phyloP scores from a whole-genome alignment of 179 eudicot genomes.

The Drosera spatulata region DNA sequence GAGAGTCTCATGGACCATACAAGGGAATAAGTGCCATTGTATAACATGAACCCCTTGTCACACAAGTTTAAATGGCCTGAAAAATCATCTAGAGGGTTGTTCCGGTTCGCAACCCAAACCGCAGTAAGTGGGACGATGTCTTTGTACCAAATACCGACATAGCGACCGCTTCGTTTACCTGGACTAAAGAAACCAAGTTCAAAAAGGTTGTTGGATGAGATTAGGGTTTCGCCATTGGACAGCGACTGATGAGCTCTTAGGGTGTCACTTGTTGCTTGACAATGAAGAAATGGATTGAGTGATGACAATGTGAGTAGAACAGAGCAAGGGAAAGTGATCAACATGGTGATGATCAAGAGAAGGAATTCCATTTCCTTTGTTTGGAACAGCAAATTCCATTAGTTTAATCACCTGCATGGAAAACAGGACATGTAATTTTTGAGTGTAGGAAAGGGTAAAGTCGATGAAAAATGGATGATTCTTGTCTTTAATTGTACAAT shows the following conservation, averaged over 20 bases:
- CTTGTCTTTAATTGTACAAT: too few relatives aligned
- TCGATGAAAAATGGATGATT: too few relatives aligned
- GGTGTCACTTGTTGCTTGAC: conserved; percentile 4
- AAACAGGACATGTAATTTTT: too few relatives aligned
- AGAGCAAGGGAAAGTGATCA: too few relatives aligned
- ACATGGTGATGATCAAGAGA: too few relatives aligned
- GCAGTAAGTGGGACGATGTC: conserved; percentile 1
- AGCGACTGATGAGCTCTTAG: conserved; percentile 12
- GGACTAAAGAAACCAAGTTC: conserved; percentile 12
- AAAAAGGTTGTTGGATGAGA: conserved; percentile 5
- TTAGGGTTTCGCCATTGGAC: conserved; percentile 6
- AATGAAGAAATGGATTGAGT: too few relatives aligned
- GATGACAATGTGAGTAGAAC: too few relatives aligned
- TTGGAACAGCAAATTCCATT: too few relatives aligned
- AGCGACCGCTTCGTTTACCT: background rate
- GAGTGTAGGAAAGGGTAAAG: too few relatives aligned
- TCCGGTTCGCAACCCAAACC: conserved; percentile 14
- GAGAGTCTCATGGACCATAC: background rate
- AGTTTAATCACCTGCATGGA: too few relatives aligned
- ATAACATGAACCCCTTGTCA: background rate
- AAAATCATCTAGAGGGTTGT: background rate
- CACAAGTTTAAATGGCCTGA: too few relatives aligned
- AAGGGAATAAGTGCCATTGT: background rate
- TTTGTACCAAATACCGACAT: conserved; percentile 8
- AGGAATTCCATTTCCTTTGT: too few relatives aligned